These are phyloP conservation scores for Neonectria neomacrospora DNA, from an alignment of 2,329 filamentous ascomycete genomes.

Conservation along the genomic window DNA sequence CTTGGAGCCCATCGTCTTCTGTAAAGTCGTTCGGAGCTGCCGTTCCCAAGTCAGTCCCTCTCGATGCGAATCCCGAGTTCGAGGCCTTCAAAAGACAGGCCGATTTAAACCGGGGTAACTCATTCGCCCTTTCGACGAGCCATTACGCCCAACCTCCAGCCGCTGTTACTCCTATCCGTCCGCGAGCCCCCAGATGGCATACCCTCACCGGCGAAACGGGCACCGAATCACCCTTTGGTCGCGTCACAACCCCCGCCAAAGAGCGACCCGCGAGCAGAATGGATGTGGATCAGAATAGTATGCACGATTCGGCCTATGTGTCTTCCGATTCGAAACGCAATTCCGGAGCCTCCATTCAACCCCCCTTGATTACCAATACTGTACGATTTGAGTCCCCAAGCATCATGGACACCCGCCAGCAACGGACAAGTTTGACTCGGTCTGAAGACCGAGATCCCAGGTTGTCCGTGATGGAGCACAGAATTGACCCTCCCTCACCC, in stretches of 20 bases:
- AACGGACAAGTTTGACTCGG: constrained; percentile 50
- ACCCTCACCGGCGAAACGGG: constrained; percentile 59
- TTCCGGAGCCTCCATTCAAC: constrained; percentile 59
- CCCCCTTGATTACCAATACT: constrained; percentile 53
- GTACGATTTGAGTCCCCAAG: constrained; percentile 56
- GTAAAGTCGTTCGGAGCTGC: constrained; percentile 76
- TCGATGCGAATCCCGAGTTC: constrained; percentile 84
- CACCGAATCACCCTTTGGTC: constrained; percentile 49
- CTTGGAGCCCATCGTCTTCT: constrained; percentile 79
- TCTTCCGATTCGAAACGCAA: constrained; percentile 66
- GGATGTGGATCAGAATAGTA: constrained; percentile 59
- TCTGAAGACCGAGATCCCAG: constrained; percentile 64
- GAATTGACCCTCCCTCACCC: constrained; percentile 52
- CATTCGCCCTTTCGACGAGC: constrained; percentile 58
- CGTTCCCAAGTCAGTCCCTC: constrained; percentile 74
- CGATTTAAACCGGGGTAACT: constrained; percentile 68
- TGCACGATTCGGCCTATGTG: constrained; percentile 65
- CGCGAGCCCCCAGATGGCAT: constrained; percentile 59
- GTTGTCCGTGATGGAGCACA: constrained; percentile 64
- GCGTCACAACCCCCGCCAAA: constrained; percentile 37
- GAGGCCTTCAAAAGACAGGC: constrained; percentile 80
- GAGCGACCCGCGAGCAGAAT: constrained; percentile 46
- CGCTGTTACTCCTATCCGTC: constrained; percentile 49
- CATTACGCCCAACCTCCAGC: constrained; percentile 55
- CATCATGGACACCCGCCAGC: constrained; percentile 44